phyloP scores from a whole-genome alignment of 2,329 filamentous ascomycete genomes.

The Alternaria atra region DNA sequence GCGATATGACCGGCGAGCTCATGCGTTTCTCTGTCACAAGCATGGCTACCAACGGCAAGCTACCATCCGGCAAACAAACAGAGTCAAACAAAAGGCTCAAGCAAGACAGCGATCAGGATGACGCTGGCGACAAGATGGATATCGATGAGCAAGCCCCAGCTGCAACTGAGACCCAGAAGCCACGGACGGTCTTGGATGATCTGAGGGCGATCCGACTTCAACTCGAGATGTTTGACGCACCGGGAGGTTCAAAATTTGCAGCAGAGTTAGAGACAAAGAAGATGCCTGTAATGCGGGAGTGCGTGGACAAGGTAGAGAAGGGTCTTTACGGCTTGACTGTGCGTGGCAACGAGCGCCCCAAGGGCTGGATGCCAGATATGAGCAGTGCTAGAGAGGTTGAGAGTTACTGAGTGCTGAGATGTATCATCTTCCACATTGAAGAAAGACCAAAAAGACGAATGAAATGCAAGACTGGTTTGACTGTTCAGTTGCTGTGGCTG shows the following conservation, averaged over 20 bases:
- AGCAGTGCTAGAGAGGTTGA: slow-evolving; percentile 56
- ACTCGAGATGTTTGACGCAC: slow-evolving; percentile 76
- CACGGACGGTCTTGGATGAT: slow-evolving; percentile 78
- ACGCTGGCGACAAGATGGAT: slow-evolving; percentile 46
- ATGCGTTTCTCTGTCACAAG: slow-evolving; percentile 95
- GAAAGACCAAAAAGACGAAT: background rate
- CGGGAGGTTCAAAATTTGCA: slow-evolving; percentile 63
- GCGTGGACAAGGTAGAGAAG: slow-evolving; percentile 93
- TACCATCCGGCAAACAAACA: slow-evolving; percentile 52
- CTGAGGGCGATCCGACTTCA: slow-evolving; percentile 78
- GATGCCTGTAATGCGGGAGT: slow-evolving; percentile 83
- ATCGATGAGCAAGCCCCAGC: slow-evolving; percentile 41
- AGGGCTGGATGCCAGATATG: slow-evolving; percentile 89
- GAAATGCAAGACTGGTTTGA: background rate
- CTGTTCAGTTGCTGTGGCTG: slow-evolving; percentile 21
- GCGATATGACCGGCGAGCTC: slow-evolving; percentile 93
- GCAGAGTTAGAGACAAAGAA: slow-evolving; percentile 75
- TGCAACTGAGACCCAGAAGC: slow-evolving; percentile 30
- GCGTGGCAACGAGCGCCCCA: slow-evolving; percentile 85
- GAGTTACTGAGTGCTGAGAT: slow-evolving; percentile 37
- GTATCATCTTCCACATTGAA: background rate
- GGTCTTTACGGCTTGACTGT: slow-evolving; percentile 88
- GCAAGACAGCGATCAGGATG: slow-evolving; percentile 24
- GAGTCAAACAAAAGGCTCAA: slow-evolving; percentile 47
- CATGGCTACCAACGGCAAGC: slow-evolving; percentile 75